Evolutionary conservation across 176 grass and related monocot genomes (phyloP).

Genomic region (Tillandsia fasciculata): DNA sequence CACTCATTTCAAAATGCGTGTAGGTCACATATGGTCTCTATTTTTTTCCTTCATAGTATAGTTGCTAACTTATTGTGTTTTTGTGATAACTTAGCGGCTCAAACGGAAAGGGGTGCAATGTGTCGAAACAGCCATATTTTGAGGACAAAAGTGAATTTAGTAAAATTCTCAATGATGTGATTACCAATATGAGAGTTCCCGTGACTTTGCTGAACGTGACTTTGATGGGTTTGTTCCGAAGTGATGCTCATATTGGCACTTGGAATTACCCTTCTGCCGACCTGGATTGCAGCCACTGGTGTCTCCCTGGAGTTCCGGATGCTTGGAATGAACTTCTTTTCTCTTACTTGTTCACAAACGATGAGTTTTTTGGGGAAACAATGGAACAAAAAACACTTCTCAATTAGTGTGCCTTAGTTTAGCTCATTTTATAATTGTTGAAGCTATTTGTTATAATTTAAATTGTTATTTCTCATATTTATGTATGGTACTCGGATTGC

Average conservation of each 20-base stretch:
- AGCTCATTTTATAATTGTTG: too few species aligned
- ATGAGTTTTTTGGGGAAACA: slow-evolving; percentile 23
- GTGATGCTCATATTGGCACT: slow-evolving; percentile 87
- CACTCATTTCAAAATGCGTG: too few species aligned
- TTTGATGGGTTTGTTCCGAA: slow-evolving; percentile 77
- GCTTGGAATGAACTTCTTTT: slow-evolving; percentile 90
- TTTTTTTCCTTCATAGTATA: too few species aligned
- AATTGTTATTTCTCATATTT: too few species aligned
- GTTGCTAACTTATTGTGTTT: background rate
- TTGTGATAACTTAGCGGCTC: slow-evolving; percentile 41
- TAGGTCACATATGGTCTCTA: too few species aligned
- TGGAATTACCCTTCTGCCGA: slow-evolving; percentile 80
- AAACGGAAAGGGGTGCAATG: slow-evolving; percentile 67
- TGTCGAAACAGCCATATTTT: slow-evolving; percentile 52
- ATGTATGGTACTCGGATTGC: too few species aligned
- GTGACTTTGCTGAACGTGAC: slow-evolving; percentile 80
- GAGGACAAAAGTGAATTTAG: slow-evolving; percentile 70
- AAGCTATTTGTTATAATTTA: too few species aligned
- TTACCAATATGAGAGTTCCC: slow-evolving; percentile 45
- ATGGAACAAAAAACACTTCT: too few species aligned
- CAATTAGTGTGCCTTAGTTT: too few species aligned
- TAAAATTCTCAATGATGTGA: slow-evolving; percentile 54
- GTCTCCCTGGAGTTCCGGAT: slow-evolving; percentile 85
- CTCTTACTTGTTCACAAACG: slow-evolving; percentile 58
- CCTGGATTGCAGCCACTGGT: slow-evolving; percentile 97